phyloP scores from a whole-genome alignment of 2,329 filamentous ascomycete species.

The Tolypocladium tropicale region DNA sequence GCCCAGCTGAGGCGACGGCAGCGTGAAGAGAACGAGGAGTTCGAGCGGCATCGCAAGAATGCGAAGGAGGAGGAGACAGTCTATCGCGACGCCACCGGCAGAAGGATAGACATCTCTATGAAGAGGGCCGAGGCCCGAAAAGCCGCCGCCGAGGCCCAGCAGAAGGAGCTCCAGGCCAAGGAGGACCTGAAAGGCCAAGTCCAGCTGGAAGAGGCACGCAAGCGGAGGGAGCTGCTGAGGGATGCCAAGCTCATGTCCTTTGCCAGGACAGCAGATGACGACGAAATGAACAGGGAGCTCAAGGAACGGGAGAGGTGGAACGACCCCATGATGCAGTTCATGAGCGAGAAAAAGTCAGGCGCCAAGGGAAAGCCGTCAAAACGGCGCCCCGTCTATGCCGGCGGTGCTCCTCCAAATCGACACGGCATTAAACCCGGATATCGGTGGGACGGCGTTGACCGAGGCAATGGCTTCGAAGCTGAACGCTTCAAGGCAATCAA shows the following conservation, averaged over 20 bases:
- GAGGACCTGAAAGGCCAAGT: slow-evolving; percentile 76
- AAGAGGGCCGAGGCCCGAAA: slow-evolving; percentile 78
- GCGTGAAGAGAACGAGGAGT: slow-evolving; percentile 48
- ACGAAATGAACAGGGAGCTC: slow-evolving; percentile 73
- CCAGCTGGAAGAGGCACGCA: slow-evolving; percentile 59
- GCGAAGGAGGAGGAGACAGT: slow-evolving; percentile 66
- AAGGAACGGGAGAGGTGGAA: slow-evolving; percentile 77
- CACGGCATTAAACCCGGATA: slow-evolving; percentile 91
- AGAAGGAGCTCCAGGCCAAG: slow-evolving; percentile 56
- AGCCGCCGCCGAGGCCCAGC: slow-evolving; percentile 53
- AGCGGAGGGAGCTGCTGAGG: slow-evolving; percentile 56
- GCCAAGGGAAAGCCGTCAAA: slow-evolving; percentile 23
- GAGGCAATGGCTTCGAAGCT: slow-evolving; percentile 85
- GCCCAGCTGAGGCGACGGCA: slow-evolving; percentile 57
- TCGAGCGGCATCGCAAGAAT: slow-evolving; percentile 31
- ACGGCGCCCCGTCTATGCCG: slow-evolving; percentile 61
- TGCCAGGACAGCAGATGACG: slow-evolving; percentile 74
- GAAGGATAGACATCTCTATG: slow-evolving; percentile 90
- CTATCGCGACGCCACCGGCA: slow-evolving; percentile 87
- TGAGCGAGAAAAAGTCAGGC: slow-evolving; percentile 39
- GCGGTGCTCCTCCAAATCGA: slow-evolving; percentile 75
- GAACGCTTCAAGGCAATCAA: slow-evolving; percentile 89
- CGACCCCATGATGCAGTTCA: slow-evolving; percentile 79
- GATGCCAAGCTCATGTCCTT: slow-evolving; percentile 78
- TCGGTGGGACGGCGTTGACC: slow-evolving; percentile 94